Percentiles rank a stretch among this genome's conserved stretches.
phyloP scores from a whole-genome alignment of 129 eudicot species.

The Flaveria sonorensis region DNA sequence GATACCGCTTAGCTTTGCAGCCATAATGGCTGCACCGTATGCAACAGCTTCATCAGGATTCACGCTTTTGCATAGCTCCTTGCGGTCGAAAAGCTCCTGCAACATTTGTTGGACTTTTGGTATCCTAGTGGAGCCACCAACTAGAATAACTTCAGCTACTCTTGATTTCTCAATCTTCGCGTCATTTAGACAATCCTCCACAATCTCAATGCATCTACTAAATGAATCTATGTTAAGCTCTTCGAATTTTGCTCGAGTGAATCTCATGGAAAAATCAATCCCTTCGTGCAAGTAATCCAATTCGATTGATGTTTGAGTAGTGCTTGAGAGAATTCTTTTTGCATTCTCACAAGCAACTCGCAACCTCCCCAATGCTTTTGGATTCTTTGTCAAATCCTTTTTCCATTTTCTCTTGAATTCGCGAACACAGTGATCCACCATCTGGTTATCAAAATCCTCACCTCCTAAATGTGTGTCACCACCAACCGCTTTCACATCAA shows the following conservation, averaged over 20 bases:
- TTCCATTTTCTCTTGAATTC: constrained; percentile 21
- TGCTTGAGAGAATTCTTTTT: constrained; percentile 27
- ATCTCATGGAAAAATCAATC: constrained; percentile 26
- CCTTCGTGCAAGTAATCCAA: constrained; percentile 23
- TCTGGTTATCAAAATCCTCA: constrained; percentile 28
- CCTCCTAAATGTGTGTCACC: constrained; percentile 40
- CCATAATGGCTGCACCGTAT: constrained; percentile 23
- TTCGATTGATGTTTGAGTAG: constrained; percentile 23
- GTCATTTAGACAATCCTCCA: constrained; percentile 12
- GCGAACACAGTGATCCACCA: constrained; percentile 26
- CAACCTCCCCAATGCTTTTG: constrained; percentile 31
- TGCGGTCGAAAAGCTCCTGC: constrained; percentile 11
- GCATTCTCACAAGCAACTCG: constrained; percentile 27
- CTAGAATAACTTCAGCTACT: constrained; percentile 19
- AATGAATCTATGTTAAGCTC: constrained; percentile 22
- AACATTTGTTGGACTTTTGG: constrained; percentile 26
- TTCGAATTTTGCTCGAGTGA: constrained; percentile 22
- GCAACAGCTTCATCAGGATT: constrained; percentile 27
- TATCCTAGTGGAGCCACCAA: constrained; percentile 39
- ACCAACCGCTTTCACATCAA: constrained; percentile 32
- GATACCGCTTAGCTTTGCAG: constrained; percentile 18
- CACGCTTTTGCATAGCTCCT: constrained; percentile 24
- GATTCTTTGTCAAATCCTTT: constrained; percentile 4
- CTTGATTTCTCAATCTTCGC: constrained; percentile 5
- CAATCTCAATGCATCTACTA: constrained; percentile 8